Base-by-base conservation (phyloP, 306 rosid genomes). In the Notholithocarpus densiflorus region DNA sequence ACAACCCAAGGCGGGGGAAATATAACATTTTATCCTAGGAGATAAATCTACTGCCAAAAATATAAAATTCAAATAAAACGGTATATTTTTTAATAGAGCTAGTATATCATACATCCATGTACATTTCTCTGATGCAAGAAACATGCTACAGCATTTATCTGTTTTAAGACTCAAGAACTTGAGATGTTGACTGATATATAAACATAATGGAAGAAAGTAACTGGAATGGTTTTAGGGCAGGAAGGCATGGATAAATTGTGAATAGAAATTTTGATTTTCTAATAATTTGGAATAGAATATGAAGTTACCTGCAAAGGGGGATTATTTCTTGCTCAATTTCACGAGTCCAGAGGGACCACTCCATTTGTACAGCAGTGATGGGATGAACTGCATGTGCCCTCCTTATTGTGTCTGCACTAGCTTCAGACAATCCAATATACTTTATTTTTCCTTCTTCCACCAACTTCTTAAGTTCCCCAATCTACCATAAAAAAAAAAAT, bases 361-460 rank as follows among this genome's bases (percentile, higher is more conserved):
- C 94, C 85, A 91, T 78, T 82, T 93, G 92, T 56, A 93, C 32
- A 26, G 97, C 97, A 43, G 93, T 84, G 68, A 91, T 86, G 45
- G 94, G 94, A 88, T 93, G 97, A 88, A 93, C 91, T 3, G 90
- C 82, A 79, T 91, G 92, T 6, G 98, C 98, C 81, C 98, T 78
- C 80, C 88, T 86, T 61, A 91, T 88, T 17, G 94, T 89, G 20
- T 89, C 93, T 2, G 86, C 29, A 61, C 89, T 87, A 2, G 98
- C 93, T 82, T 89, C 98, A 17, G 92, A 93, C 59, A 89, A 71
- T 54, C 97, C 97, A n/a, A 89, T 80, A 65, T 87, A 87, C 83
- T 77, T 93, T 6, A 91, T 76, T 69, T 91, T 88, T 19, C 97
- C 93, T 73, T 91, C 94, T 84, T 86, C 79, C 59, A 87, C 94